Evolutionary conservation across 805 yeast species (phyloP), one percentile per base, ranked within the genome.

Genomic region (Barnettozyma pratensis): DNA sequence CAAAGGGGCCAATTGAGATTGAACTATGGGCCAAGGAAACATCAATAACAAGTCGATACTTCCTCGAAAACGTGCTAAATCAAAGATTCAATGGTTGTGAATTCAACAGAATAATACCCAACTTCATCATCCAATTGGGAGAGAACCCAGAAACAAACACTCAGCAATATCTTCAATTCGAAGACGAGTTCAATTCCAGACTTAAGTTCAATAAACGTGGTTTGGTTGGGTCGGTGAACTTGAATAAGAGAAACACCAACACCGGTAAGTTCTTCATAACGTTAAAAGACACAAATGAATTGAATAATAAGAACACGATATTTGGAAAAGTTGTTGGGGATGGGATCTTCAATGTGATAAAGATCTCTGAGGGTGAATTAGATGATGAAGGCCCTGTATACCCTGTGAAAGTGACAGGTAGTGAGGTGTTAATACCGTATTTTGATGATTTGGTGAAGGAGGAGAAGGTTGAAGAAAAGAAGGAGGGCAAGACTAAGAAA

Each of bases 21-120:
- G 90, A 81, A 49, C 61, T 85, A 6, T 86, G 85, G 81, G 87
- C 90, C 10, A 79, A 79, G 54, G 88, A 86, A 59, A 63, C 76
- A 4, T 89, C 90, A 0, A 51, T 54, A 0, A 72, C 80, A 1
- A 58, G 75, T 31, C 58, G 72, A 35, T 57, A 59, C 37, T 83
- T 85, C 54, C 58, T 85, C n/a, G 68, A 70, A 44, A 69, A 68
- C 36, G 76, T 85, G 53, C 39, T 71, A 12, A 65, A 74, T 49
- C 73, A 74, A 8, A 58, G 55, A 37, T 81, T 72, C 56, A 62
- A 63, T 42, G 74, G 71, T 11, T 59, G 68, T 46, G 52, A 54
- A 37, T 79, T 84, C 56, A 65, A 65, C 46, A 64, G 74, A 37
- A 62, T 75, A 4, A 58, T 72, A 7, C 56, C 61, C 7, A 65